A percentile compares a stretch with the other conserved stretches of the same genome.
These are phyloP conservation scores for Fragosphaeria purpurea DNA, from an alignment of 2,329 filamentous ascomycete genomes.

Conservation along the genomic window DNA sequence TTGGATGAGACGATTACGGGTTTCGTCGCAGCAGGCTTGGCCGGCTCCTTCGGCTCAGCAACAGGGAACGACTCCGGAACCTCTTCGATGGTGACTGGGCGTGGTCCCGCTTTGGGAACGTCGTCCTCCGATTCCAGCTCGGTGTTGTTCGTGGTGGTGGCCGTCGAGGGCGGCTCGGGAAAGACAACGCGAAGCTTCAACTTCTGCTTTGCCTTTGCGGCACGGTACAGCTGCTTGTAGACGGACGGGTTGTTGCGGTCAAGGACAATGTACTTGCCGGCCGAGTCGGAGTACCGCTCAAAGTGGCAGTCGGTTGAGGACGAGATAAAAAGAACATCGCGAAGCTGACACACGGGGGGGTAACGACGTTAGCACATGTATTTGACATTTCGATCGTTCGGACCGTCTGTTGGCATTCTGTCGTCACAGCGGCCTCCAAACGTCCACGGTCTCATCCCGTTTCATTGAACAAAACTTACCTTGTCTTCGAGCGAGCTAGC, in stretches of 20 bases:
- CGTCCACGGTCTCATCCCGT: too few species aligned
- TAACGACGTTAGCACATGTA: too few species aligned
- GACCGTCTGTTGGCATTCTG: too few species aligned
- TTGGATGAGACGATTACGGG: constrained; percentile 8
- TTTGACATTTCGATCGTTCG: too few species aligned
- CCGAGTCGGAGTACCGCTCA: constrained; percentile 93
- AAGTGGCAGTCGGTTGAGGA: constrained; percentile 55
- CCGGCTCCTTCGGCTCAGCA: constrained; percentile 3
- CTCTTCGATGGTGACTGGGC: constrained; percentile 39
- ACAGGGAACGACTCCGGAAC: constrained; percentile 23
- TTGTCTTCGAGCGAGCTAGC: constrained; percentile 66
- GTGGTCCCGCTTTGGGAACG: constrained; percentile 8
- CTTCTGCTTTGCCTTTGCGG: constrained; percentile 97
- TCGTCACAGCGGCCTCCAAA: too few species aligned
- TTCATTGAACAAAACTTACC: constrained; percentile 46
- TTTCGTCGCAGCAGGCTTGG: constrained; percentile 6
- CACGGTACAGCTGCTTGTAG: constrained; percentile 94
- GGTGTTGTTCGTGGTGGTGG: constrained; percentile 9
- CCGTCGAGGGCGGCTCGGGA: constrained; percentile 3
- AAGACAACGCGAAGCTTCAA: constrained; percentile 69
- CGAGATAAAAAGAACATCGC: constrained; percentile 55
- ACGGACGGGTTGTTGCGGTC: constrained; percentile 68
- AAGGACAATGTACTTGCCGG: constrained; percentile 67
- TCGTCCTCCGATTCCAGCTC: background rate
- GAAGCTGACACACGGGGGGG: constrained; percentile 43